Conservation (phyloP, 768 basidiomycete genomes). For the Solioccasus polychromus region DNA sequence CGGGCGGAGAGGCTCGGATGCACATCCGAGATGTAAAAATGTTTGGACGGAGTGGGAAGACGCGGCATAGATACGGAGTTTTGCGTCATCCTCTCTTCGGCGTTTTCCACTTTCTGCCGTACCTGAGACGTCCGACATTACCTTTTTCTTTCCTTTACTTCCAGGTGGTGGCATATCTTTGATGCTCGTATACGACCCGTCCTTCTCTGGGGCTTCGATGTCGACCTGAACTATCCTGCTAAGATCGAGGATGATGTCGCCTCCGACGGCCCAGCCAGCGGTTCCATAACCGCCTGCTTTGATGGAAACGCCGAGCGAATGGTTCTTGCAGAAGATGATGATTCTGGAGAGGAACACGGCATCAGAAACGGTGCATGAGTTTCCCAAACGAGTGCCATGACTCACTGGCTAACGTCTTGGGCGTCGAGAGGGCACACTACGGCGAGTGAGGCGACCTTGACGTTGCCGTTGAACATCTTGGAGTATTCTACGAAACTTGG, state of each 20-base stretch:
- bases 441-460: constrained; percentile 55
- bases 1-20: constrained; percentile 17
- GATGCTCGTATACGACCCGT: constrained; percentile 60
- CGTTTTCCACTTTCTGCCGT: constrained; percentile 42
- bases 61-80: constrained; percentile 48
- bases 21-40: constrained; percentile 38
- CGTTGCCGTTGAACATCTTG: constrained; percentile 76
- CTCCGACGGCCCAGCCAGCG: constrained; percentile 84
- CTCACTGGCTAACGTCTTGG: constrained; percentile 77
- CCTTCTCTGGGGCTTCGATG: constrained; percentile 56
- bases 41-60: constrained; percentile 54
- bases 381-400: constrained; percentile 4
- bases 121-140: constrained; percentile 6
- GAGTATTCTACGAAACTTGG: constrained; percentile 29
- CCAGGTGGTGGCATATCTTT: constrained; percentile 49
- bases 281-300: constrained; percentile 93
- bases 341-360: constrained; percentile 39
- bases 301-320: constrained; percentile 70
- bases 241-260: constrained; percentile 83
- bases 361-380: constrained; percentile 10
- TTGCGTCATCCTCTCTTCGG: constrained; percentile 53
- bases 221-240: constrained; percentile 63
- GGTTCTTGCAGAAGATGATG: constrained; percentile 69
- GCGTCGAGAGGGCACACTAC: constrained; percentile 76
- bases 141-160: constrained; percentile 53